Conservation (phyloP, 139 green algal species). For the Tetraselmis striata region DNA sequence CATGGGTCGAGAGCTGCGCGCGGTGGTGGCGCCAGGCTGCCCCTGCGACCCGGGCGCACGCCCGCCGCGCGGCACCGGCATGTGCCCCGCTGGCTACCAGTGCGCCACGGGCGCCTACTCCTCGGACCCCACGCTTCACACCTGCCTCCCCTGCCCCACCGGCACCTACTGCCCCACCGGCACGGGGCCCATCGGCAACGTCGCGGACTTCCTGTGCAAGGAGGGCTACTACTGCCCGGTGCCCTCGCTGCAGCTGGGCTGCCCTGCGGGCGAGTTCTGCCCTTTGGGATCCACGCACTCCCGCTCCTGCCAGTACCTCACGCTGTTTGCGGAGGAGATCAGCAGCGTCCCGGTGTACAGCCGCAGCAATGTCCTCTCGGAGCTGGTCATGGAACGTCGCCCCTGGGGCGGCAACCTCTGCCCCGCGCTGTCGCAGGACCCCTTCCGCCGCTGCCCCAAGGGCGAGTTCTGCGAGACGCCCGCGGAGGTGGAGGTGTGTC, state of each 20-base stretch:
- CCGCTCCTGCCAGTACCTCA: background rate
- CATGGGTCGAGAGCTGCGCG: slow-evolving; percentile 3
- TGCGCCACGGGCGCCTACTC: slow-evolving; percentile 25
- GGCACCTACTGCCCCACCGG: slow-evolving; percentile 31
- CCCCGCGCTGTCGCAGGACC: background rate
- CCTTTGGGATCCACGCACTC: background rate
- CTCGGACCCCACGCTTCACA: background rate
- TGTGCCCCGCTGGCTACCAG: slow-evolving; percentile 27
- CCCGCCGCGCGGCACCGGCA: background rate
- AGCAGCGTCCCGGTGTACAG: background rate
- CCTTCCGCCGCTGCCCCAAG: background rate
- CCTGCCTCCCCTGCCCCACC: slow-evolving; percentile 18
- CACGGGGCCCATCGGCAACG: slow-evolving; percentile 20
- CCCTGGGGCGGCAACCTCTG: background rate
- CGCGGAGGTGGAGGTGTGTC: background rate
- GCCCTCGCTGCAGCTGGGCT: slow-evolving; percentile 9
- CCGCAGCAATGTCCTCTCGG: background rate
- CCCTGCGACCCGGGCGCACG: slow-evolving; percentile 17
- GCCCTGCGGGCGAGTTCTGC: slow-evolving; percentile 36
- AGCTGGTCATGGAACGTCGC: background rate
- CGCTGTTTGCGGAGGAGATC: background rate
- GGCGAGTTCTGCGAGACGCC: background rate
- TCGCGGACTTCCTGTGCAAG: slow-evolving; percentile 1
- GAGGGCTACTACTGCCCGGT: slow-evolving; percentile 37
- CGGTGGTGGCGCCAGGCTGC: slow-evolving; percentile 24